Evolutionary conservation across 2,329 filamentous ascomycete genomes (phyloP).

Genomic region (Catunica adiposa): DNA sequence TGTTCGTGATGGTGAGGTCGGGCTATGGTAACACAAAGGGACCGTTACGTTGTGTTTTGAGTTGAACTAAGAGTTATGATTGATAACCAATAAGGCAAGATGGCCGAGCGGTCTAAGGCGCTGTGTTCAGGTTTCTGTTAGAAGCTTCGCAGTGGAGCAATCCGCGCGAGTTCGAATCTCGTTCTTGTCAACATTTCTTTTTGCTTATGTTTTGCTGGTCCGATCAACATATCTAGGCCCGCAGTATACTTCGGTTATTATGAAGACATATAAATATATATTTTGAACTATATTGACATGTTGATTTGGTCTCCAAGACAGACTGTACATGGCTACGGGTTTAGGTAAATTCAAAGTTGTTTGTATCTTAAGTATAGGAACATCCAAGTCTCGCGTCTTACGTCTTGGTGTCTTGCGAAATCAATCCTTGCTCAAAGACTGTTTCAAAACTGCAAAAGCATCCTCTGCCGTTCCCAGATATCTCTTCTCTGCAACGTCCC

Average conservation of each 20-base stretch:
- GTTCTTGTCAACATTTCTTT: conserved; percentile 21
- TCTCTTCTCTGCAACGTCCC: conserved; percentile 51
- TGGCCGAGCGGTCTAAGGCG: conserved; percentile 13
- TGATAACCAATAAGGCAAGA: conserved; percentile 7
- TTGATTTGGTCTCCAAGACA: too few relatives aligned
- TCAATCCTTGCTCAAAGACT: conserved; percentile 25
- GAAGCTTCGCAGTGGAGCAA: conserved; percentile 14
- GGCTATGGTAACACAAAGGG: background rate
- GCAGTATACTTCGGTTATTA: too few relatives aligned
- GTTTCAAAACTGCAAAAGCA: conserved; percentile 29
- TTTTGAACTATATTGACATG: too few relatives aligned
- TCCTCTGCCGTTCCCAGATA: conserved; percentile 35
- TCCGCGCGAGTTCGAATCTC: conserved; percentile 16
- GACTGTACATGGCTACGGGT: too few relatives aligned
- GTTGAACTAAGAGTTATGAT: background rate
- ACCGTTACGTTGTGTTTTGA: background rate
- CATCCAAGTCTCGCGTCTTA: background rate
- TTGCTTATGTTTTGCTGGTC: background rate
- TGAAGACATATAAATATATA: too few relatives aligned
- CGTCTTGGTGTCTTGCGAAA: too few relatives aligned
- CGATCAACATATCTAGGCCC: too few relatives aligned
- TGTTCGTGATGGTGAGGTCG: background rate
- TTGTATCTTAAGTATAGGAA: too few relatives aligned
- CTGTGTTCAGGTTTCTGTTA: conserved; percentile 10
- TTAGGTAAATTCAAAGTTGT: too few relatives aligned